These are phyloP conservation scores for Phytophthora fragariae DNA, from an alignment of 352 stramenopile species.

Conservation along the genomic window DNA sequence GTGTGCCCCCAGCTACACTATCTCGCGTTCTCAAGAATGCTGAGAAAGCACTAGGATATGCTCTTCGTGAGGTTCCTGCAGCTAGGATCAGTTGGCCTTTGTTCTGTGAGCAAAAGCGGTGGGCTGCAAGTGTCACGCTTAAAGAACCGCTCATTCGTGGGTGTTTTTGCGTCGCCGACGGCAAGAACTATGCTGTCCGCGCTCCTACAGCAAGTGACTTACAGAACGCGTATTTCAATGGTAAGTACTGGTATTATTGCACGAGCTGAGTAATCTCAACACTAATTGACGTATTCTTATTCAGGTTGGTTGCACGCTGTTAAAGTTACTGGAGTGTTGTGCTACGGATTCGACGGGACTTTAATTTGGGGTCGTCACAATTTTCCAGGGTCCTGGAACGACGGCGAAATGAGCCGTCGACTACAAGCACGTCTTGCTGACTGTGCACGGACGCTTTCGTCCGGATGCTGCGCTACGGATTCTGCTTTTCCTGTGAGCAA, in stretches of 20 bases:
- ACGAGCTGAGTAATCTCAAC: not conserved
- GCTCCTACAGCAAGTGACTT: not conserved
- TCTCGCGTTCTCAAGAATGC: not conserved
- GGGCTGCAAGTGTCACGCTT: not conserved
- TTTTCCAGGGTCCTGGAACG: too few relatives aligned
- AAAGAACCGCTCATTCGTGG: not conserved
- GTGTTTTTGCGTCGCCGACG: not conserved
- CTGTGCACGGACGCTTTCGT: too few relatives aligned
- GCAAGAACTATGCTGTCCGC: not conserved
- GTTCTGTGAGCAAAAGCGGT: not conserved
- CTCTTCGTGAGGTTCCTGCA: not conserved
- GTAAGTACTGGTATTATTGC: not conserved
- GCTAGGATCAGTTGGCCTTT: not conserved
- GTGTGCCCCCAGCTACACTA: not conserved
- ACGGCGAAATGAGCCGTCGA: too few relatives aligned
- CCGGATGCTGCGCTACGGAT: too few relatives aligned
- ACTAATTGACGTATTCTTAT: not conserved
- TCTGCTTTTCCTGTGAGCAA: too few relatives aligned
- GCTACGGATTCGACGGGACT: not conserved
- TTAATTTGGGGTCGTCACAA: not conserved
- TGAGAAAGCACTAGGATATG: not conserved
- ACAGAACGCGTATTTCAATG: not conserved
- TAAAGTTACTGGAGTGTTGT: not conserved
- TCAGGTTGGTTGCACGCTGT: not conserved
- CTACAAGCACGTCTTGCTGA: too few relatives aligned